phyloP scores from a whole-genome alignment of 2,329 filamentous ascomycete species.

The Elsinoe fawcettii region DNA sequence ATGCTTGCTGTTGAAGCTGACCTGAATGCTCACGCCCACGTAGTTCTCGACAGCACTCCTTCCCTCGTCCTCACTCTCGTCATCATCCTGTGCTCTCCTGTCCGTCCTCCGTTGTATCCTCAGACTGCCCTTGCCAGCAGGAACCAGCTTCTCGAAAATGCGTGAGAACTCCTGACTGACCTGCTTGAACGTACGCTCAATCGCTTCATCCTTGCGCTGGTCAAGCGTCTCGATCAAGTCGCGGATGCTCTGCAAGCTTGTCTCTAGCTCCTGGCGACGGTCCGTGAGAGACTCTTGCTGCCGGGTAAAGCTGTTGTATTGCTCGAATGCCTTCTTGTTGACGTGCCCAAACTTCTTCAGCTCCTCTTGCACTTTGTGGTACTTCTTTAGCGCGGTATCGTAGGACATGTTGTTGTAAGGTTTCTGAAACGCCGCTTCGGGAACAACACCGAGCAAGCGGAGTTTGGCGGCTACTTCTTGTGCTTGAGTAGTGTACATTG shows the following conservation, averaged over 20 bases:
- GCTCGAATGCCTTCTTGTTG: conserved; percentile 99
- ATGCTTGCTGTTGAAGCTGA: conserved; percentile 97
- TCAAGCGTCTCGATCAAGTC: conserved; percentile 89
- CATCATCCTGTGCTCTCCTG: conserved; percentile 55
- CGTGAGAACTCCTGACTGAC: conserved; percentile 87
- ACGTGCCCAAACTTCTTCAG: conserved; percentile 96
- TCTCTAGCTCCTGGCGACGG: conserved; percentile 78
- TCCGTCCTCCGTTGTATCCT: conserved; percentile 90
- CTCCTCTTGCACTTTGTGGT: conserved; percentile 86
- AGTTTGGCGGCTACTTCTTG: conserved; percentile 82
- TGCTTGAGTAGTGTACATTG: conserved; percentile 66
- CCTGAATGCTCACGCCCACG: conserved; percentile 88
- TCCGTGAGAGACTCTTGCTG: conserved; percentile 81
- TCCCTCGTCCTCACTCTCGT: conserved; percentile 39
- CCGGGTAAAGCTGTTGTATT: conserved; percentile 94
- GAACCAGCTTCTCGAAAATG: conserved; percentile 92
- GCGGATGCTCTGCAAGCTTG: conserved; percentile 78
- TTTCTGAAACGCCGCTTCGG: conserved; percentile 87
- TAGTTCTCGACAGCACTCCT: conserved; percentile 76
- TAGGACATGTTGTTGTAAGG: conserved; percentile 71
- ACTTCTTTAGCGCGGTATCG: conserved; percentile 55
- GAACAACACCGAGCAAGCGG: conserved; percentile 82
- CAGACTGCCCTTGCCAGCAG: conserved; percentile 81
- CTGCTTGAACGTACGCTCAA: conserved; percentile 97
- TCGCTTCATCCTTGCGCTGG: conserved; percentile 93